Evolutionary conservation across 2,329 filamentous ascomycete genomes (phyloP).

Genomic region (Lachnellula arida): DNA sequence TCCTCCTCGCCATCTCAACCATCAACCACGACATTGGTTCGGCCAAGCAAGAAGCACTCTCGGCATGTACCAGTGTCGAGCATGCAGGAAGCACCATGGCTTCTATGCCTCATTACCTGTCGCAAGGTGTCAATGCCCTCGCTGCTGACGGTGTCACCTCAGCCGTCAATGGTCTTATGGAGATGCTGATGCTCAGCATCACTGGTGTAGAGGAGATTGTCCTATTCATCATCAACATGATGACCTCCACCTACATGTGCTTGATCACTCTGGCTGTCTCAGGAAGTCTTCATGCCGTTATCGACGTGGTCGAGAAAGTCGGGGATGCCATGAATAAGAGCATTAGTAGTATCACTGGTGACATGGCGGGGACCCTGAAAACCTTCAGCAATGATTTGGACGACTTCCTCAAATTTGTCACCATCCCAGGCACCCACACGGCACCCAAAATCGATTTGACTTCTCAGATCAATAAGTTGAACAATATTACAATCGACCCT

Average conservation of each 20-base stretch:
- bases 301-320: slow-evolving; percentile 57
- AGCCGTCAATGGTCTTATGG: slow-evolving; percentile 73
- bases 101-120: slow-evolving; percentile 96
- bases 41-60: slow-evolving; percentile 76
- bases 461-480: slow-evolving; percentile 59
- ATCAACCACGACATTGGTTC: slow-evolving; percentile 70
- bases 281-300: slow-evolving; percentile 68
- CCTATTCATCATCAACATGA: slow-evolving; percentile 86
- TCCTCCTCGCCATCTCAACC: slow-evolving; percentile 69
- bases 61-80: slow-evolving; percentile 88
- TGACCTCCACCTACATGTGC: slow-evolving; percentile 86
- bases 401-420: slow-evolving; percentile 50
- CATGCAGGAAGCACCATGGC: slow-evolving; percentile 92
- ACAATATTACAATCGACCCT: slow-evolving; percentile 63
- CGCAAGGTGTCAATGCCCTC: slow-evolving; percentile 80
- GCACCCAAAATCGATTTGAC: slow-evolving; percentile 61
- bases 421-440: slow-evolving; percentile 41
- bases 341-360: slow-evolving; percentile 40
- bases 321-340: slow-evolving; percentile 55
- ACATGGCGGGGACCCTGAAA: slow-evolving; percentile 45
- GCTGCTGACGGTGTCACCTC: slow-evolving; percentile 76
- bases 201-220: slow-evolving; percentile 83
- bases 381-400: slow-evolving; percentile 54
- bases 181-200: slow-evolving; percentile 71
- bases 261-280: slow-evolving; percentile 79